Evolutionary conservation across 495 filamentous ascomycete genomes (phyloP).

Genomic region (Hypoxylon perforatum): DNA sequence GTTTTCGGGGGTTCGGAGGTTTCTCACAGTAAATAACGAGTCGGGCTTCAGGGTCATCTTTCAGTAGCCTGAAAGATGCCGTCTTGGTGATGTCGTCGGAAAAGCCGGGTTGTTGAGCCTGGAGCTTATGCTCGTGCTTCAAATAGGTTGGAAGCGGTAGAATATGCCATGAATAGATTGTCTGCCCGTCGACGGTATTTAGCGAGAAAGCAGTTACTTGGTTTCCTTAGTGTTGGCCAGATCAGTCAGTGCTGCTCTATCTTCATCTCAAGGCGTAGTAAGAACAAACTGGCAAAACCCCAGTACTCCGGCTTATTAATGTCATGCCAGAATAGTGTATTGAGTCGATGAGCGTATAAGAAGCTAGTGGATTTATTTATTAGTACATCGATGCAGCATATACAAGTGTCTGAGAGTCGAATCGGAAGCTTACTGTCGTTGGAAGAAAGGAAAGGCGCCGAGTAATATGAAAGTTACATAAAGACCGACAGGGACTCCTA

Average conservation of each 20-base stretch:
- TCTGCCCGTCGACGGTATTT: slow-evolving; percentile 64
- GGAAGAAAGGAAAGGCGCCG: slow-evolving; percentile 61
- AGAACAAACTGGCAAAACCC: slow-evolving; percentile 78
- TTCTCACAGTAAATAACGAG: slow-evolving; percentile 67
- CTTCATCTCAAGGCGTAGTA: not conserved
- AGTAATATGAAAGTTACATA: slow-evolving; percentile 60
- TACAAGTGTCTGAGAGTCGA: slow-evolving; percentile 7
- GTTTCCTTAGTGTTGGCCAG: slow-evolving; percentile 55
- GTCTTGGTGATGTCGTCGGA: slow-evolving; percentile 65
- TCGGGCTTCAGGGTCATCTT: slow-evolving; percentile 68
- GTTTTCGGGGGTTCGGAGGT: not conserved
- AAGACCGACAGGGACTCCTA: slow-evolving; percentile 54
- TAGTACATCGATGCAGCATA: slow-evolving; percentile 11
- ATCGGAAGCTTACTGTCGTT: slow-evolving; percentile 65
- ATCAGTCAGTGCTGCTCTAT: not conserved
- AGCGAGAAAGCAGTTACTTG: slow-evolving; percentile 77
- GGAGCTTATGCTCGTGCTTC: slow-evolving; percentile 63
- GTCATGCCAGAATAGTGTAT: slow-evolving; percentile 75
- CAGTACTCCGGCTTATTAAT: slow-evolving; percentile 78
- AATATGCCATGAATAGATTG: slow-evolving; percentile 78
- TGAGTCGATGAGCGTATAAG: slow-evolving; percentile 80
- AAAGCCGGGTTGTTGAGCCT: slow-evolving; percentile 61
- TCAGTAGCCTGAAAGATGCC: slow-evolving; percentile 68
- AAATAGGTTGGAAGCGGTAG: slow-evolving; percentile 73
- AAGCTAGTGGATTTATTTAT: slow-evolving; percentile 58